Conservation (phyloP, 75 land plant species). For the Adiantum capillusveneris region DNA sequence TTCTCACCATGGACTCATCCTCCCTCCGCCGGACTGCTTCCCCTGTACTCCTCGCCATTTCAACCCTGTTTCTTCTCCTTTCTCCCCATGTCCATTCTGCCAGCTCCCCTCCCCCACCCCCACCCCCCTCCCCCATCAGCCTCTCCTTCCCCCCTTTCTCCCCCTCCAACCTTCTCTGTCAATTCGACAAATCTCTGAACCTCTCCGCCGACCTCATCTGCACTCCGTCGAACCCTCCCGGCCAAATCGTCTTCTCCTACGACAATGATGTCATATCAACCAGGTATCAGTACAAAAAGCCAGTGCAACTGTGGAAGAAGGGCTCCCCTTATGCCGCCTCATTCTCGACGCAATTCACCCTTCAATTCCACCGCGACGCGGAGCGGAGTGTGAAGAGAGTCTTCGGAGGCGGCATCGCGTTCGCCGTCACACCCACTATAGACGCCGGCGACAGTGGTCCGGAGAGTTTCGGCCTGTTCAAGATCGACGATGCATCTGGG, state of each 20-base stretch:
- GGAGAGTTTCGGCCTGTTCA: slow-evolving; percentile 10
- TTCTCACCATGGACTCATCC: too few species aligned
- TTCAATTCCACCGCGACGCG: slow-evolving; percentile 11
- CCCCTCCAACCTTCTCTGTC: too few species aligned
- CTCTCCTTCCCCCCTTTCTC: too few species aligned
- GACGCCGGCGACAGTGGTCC: not conserved
- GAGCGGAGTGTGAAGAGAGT: not conserved
- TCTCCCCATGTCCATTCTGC: too few species aligned
- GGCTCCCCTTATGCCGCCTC: slow-evolving; percentile 5
- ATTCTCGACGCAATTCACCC: slow-evolving; percentile 12
- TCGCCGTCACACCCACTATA: slow-evolving; percentile 8
- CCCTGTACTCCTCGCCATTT: too few species aligned
- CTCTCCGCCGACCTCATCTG: too few species aligned
- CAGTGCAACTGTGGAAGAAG: slow-evolving; percentile 10
- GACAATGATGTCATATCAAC: not conserved
- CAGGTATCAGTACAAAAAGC: slow-evolving; percentile 9
- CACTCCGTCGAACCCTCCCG: too few species aligned
- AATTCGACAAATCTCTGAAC: too few species aligned
- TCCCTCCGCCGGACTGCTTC: too few species aligned
- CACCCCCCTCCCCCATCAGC: too few species aligned
- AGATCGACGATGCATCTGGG: slow-evolving; percentile 6
- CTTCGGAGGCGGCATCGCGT: slow-evolving; percentile 7
- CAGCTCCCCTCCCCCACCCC: too few species aligned
- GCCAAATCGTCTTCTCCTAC: not conserved
- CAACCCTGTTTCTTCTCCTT: too few species aligned